Conservation (phyloP, 805 yeast genomes). For the Pichia paraexigua region DNA sequence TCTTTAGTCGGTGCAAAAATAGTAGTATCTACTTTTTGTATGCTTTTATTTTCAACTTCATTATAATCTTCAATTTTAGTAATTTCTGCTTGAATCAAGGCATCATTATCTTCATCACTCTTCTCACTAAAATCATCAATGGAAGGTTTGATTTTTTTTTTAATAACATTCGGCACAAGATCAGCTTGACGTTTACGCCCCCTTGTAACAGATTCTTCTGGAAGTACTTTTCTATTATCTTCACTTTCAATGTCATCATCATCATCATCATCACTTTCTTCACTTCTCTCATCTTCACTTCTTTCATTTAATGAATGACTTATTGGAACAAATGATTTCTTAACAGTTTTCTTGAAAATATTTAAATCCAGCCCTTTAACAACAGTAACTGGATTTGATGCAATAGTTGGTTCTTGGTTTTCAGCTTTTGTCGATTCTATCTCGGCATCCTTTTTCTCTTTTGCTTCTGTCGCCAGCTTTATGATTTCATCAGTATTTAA, state of each 20-base stretch:
- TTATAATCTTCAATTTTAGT: slow-evolving; percentile 17
- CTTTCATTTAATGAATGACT: slow-evolving; percentile 43
- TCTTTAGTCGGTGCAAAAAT: background rate
- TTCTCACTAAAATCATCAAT: background rate
- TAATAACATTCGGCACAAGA: background rate
- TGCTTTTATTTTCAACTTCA: slow-evolving; percentile 14
- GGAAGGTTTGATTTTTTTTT: background rate
- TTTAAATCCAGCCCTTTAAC: slow-evolving; percentile 10
- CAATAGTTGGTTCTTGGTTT: slow-evolving; percentile 1
- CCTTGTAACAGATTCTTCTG: background rate
- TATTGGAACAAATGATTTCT: slow-evolving; percentile 31
- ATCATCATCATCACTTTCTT: background rate
- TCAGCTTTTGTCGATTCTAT: slow-evolving; percentile 7
- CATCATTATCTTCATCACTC: background rate
- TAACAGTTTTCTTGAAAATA: slow-evolving; percentile 6
- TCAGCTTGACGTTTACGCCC: background rate
- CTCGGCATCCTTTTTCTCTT: slow-evolving; percentile 14
- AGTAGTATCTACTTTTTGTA: slow-evolving; percentile 22
- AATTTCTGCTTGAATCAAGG: slow-evolving; percentile 12
- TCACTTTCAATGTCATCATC: slow-evolving; percentile 10
- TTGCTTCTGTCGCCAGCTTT: slow-evolving; percentile 21
- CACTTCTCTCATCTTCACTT: background rate
- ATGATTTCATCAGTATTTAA: slow-evolving; percentile 45
- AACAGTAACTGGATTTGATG: slow-evolving; percentile 1
- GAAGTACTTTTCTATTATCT: slow-evolving; percentile 6